Percentiles rank a stretch among this genome's conserved stretches.
phyloP scores from a whole-genome alignment of 1,284 basidiomycete genomes.

The Sporisorium graminicola region DNA sequence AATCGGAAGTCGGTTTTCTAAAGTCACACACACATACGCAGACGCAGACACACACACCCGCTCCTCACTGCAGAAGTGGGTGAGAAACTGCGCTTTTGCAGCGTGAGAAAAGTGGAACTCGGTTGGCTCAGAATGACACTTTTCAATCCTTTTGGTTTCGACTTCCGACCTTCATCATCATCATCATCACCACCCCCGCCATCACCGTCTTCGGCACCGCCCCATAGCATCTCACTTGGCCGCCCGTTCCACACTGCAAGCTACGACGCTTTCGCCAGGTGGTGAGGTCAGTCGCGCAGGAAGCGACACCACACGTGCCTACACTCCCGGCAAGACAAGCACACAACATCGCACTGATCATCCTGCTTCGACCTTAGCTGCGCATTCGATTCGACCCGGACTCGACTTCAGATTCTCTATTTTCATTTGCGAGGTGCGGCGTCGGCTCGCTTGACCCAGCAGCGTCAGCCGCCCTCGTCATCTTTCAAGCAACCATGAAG shows the following conservation, averaged over 20 bases:
- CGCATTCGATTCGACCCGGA: neutral
- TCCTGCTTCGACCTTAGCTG: neutral
- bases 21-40: conserved; percentile 7
- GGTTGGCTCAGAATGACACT: neutral
- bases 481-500: conserved; percentile 53
- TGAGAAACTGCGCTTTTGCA: conserved; percentile 11
- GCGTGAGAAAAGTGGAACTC: neutral
- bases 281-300: neutral
- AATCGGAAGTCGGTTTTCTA: conserved; percentile 42
- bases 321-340: neutral
- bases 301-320: neutral
- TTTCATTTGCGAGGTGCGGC: conserved; percentile 17
- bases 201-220: neutral
- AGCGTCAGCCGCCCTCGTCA: conserved; percentile 4
- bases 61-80: neutral
- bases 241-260: neutral
- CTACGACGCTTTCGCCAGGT: neutral
- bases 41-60: conserved; percentile 2
- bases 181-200: neutral
- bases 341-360: neutral
- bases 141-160: neutral
- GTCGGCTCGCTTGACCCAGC: conserved; percentile 12
- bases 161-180: neutral
- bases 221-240: neutral
- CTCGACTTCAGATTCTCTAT: neutral